A percentile compares a stretch with the other conserved stretches of the same genome.
phyloP scores from a whole-genome alignment of 306 rosid genomes.

The Rosa lucieae region DNA sequence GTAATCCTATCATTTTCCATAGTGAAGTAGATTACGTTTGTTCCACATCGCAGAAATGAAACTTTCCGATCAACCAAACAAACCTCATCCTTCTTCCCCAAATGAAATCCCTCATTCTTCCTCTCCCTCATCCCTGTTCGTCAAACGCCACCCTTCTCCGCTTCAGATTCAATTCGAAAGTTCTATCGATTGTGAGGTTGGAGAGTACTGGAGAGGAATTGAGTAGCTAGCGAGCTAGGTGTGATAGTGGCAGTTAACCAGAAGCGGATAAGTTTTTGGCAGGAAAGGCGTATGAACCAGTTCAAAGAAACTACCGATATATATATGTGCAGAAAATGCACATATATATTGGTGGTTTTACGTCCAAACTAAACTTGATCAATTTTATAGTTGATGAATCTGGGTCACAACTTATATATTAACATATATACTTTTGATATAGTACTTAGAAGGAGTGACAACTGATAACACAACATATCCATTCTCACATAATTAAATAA shows the following conservation, averaged over 20 bases:
- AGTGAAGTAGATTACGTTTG: background rate
- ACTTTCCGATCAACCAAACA: background rate
- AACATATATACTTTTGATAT: too few relatives aligned
- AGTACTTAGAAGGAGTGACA: too few relatives aligned
- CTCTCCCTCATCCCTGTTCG: constrained; percentile 6
- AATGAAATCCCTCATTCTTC: constrained; percentile 7
- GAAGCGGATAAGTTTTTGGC: constrained; percentile 40
- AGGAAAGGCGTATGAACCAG: constrained; percentile 31
- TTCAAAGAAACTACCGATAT: constrained; percentile 22
- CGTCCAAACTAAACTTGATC: too few relatives aligned
- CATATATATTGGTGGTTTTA: too few relatives aligned
- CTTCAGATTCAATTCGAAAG: constrained; percentile 49
- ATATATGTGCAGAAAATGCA: too few relatives aligned
- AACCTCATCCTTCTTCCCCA: background rate
- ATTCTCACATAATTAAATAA: too few relatives aligned
- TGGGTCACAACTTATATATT: too few relatives aligned
- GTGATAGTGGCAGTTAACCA: constrained; percentile 76
- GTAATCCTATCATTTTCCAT: background rate
- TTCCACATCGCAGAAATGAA: background rate
- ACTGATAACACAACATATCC: too few relatives aligned
- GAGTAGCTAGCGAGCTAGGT: constrained; percentile 51
- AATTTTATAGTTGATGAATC: too few relatives aligned
- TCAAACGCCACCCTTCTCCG: constrained; percentile 8
- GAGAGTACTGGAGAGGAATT: constrained; percentile 54
- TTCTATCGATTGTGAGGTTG: constrained; percentile 51